Percentiles rank a stretch among this genome's conserved stretches.
Evolutionary conservation across 2,329 filamentous ascomycete genomes (phyloP).

Genomic region (Fusarium newnesense): DNA sequence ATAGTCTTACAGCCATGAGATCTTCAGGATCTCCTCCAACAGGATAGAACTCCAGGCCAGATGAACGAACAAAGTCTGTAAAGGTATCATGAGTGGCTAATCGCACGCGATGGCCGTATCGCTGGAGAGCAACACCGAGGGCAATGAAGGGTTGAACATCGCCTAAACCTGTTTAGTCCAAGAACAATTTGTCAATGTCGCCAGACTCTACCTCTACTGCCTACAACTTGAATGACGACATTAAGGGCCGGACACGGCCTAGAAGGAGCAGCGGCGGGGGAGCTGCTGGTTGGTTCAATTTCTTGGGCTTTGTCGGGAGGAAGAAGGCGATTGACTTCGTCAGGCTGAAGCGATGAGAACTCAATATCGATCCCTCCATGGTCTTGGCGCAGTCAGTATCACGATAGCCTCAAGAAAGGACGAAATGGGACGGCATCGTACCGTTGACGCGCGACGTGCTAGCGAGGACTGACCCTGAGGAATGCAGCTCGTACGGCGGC

Average conservation of each 20-base stretch:
- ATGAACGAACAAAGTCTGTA: not conserved
- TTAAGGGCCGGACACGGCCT: not conserved
- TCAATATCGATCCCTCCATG: not conserved
- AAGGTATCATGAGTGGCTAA: slow-evolving; percentile 25
- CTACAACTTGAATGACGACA: slow-evolving; percentile 29
- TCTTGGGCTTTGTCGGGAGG: not conserved
- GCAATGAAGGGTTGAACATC: slow-evolving; percentile 32
- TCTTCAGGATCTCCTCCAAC: slow-evolving; percentile 28
- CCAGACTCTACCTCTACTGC: slow-evolving; percentile 6
- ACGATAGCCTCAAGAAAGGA: not conserved
- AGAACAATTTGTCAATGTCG: fast-evolving
- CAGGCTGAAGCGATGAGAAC: not conserved
- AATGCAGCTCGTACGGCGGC: not conserved
- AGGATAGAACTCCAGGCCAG: slow-evolving; percentile 11
- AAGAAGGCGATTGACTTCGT: not conserved
- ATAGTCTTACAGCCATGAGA: slow-evolving; percentile 7
- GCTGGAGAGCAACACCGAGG: slow-evolving; percentile 7
- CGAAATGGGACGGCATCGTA: not conserved
- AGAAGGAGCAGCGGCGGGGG: fast-evolving
- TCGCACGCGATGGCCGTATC: slow-evolving; percentile 23
- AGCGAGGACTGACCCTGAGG: not conserved
- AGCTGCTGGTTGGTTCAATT: not conserved
- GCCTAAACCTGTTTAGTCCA: not conserved
- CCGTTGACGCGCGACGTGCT: not conserved
- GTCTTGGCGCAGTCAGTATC: not conserved